Evolutionary conservation across 2,329 filamentous ascomycete species (phyloP), one percentile per base, ranked within the genome.

Genomic region (Ceratocystis diversiconidia): DNA sequence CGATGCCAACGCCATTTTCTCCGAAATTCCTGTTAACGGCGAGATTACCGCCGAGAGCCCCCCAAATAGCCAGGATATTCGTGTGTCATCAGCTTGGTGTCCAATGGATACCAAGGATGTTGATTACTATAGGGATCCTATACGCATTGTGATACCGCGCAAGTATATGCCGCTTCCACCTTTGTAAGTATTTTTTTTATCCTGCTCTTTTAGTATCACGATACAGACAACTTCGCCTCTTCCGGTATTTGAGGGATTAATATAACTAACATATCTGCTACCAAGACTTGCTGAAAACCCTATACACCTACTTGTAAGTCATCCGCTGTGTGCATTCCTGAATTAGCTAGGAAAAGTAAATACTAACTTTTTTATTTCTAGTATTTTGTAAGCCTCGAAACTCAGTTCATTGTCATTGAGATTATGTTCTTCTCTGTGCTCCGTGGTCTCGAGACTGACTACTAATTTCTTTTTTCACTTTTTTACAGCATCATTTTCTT

Each of bases 101-200:
- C 52, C 66, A 3, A 65, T 67, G 63, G 55, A 55, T 25, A 57
- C 59, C 5, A 57, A 57, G 25, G 64, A 62, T 28, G 59, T 41
- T 2, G 84, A 84, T 1, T 92, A 92, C 71, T 92, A 92, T 74
- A 79, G 80, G 12, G 82, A 82, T 44, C 85, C 86, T 0, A 85
- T 91, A 0, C 76, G 81, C 0, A 85, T 92, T 68, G 75, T 74
- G 44, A 80, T 82, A 61, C 77, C 79, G 25, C 74, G 74, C 62
- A 76, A 73, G n/a, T 72, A 82, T 8, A 77, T 79, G 63, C 78
- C 78, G 2, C 72, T 83, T 52, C 79, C 79, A 4, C 68, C 70
- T 10, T 79, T 78, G 73, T 76, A 69, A 71, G 73, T 67, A 19
- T 22, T 2, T 32, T 57, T 32, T 17, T 36, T 10, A 15, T 30